Evolutionary conservation across 257 asterid species (phyloP).

Genomic region (Penstemon eatonii): DNA sequence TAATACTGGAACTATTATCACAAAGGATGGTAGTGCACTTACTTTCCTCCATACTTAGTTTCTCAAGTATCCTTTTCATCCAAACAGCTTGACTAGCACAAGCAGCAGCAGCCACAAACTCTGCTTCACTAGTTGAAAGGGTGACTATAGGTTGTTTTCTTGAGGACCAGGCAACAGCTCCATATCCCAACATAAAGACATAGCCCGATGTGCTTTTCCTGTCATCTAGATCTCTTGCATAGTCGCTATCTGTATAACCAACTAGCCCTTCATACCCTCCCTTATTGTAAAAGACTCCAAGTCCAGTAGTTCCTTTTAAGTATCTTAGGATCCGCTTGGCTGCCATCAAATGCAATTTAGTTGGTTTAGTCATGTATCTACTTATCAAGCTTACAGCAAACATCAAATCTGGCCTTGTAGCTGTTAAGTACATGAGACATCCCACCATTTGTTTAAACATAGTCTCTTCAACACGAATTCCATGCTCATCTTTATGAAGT

Average conservation of each 20-base stretch:
- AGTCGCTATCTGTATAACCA: neutral
- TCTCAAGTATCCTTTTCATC: neutral
- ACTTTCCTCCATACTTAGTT: neutral
- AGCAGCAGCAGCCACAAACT: neutral
- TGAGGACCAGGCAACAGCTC: neutral
- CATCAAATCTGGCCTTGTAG: neutral
- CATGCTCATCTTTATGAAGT: neutral
- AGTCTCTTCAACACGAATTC: neutral
- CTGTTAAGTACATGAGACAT: neutral
- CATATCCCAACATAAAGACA: neutral
- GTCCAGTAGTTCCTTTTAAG: neutral
- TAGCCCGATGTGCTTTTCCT: neutral
- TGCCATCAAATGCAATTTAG: neutral
- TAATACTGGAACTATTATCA: neutral
- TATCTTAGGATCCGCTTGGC: neutral
- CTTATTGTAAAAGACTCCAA: neutral
- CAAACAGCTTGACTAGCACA: neutral
- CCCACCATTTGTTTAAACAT: neutral
- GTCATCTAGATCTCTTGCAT: conserved; percentile 3
- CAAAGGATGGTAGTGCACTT: neutral
- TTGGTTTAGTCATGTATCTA: neutral
- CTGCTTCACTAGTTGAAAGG: neutral
- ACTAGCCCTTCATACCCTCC: neutral
- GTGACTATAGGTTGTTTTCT: neutral
- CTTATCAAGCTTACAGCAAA: neutral